Evolutionary conservation across 225 moss, liverwort and hornwort species (phyloP), one percentile per base, ranked within the genome.

Genomic region (Thuidium tamariscinum): DNA sequence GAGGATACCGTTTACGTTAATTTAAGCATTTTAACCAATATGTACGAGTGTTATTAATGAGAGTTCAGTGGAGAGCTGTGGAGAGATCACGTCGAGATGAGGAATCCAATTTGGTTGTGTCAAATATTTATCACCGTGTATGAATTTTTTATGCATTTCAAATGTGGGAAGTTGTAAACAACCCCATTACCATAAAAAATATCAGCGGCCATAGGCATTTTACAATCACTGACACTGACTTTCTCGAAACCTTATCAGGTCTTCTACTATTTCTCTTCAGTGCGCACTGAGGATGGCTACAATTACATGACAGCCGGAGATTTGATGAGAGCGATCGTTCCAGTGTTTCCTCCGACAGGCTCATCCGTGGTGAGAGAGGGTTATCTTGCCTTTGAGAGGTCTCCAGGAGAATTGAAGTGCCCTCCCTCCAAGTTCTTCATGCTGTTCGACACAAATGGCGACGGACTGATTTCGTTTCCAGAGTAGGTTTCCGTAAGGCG

Each of bases 321-420:
- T 89, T 84, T 97, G 89, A 97, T 97, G 97, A 94, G 97, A 83
- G 97, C 97, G 81, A 86, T 96, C 56, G 97, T 97, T 68, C 96
- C 97, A 29, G 92, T 96, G 30, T 97, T 96, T 83, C 95, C 97
- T 64, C 96, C 97, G 16, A 81, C 94, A 76, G 96, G 92, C 34
- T 96, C 97, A 27, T 44, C 90, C n/a, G 44, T 86, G 82, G 92
- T 97, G 74, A 94, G 97, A 84, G 97, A 66, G 81, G 97, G 97
- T 65, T 78, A 89, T 86, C 95, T 97, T 79, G 86, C 84, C 59
- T 95, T 95, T 39, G 97, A 97, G 89, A 93, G 93, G 73, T 75
- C 93, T 41, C 97, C 96, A 27, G 92, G 94, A 86, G 93, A 96
- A 61, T 85, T 94, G 57, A 88, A 79, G 60, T 95, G 95, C 88